Base-by-base conservation (phyloP, 75 land plant genomes). In the Pinus tabuliformis region DNA sequence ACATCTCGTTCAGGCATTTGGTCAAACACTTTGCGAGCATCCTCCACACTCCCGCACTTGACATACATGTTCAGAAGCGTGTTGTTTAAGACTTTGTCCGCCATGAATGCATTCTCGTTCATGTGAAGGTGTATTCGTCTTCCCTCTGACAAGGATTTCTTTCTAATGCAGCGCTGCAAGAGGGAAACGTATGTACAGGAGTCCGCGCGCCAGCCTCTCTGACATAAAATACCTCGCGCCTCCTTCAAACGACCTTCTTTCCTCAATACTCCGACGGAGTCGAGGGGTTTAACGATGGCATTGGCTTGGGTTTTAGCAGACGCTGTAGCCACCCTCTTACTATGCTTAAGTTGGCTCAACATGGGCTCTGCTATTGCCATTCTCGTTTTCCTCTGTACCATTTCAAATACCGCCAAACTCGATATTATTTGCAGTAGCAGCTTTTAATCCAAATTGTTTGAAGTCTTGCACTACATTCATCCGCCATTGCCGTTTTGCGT, bases 41-140 rank as follows among this genome's bases (percentile, higher is more conserved):
- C 52, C 21, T n/a, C 76, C 45, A 77, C 26, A 71, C 79, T 77
- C 33, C 75, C 79, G 57, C 79, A 77, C 36, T 77, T 77, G 37
- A 52, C 77, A 56, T 77, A 77, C 73, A 77, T 68, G 57, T 77
- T 77, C 24, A 77, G 52, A 70, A 77, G 77, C 20, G 77, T 56
- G 18, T 77, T 77, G 16, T 26, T 21, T 74, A 77, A 21, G 28
- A 77, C 13, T 42, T 28, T 36, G 58, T 62, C 37, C 12, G 28
- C 36, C 20, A 36, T 15, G 17, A 63, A 24, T 63, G 66, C 5
- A 12, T 36, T 63, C 16, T 36, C 66, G 33, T 63, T 21, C 36
- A 63, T 63, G 66, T 63, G 66, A 63, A 6, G 33, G 36, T 63
- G 66, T 17, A 63, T 63, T 63, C 33, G 36, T 37, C 26, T 63